Evolutionary conservation across 2,329 filamentous ascomycete genomes (phyloP).

Genomic region (Alternaria solani): DNA sequence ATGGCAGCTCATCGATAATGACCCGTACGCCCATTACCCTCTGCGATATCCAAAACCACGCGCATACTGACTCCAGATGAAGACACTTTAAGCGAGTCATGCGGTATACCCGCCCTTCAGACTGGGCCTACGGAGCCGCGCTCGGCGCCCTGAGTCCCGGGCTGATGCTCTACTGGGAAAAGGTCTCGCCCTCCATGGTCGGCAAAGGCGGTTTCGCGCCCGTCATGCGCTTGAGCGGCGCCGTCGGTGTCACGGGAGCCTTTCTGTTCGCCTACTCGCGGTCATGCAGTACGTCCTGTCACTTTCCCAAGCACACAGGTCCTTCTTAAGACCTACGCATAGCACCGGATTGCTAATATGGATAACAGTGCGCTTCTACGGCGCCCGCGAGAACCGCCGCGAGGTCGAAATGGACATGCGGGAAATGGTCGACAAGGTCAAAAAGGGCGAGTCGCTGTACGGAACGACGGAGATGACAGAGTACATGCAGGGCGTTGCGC

Average conservation of each 20-base stretch:
- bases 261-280: conserved; percentile 87
- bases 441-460: conserved; percentile 88
- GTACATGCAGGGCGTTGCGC: conserved; percentile 92
- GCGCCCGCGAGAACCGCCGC: conserved; percentile 88
- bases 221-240: conserved; percentile 79
- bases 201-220: conserved; percentile 83
- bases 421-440: conserved; percentile 97
- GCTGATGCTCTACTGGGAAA: conserved; percentile 81
- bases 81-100: conserved; percentile 93
- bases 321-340: neutral
- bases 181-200: conserved; percentile 82
- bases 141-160: conserved; percentile 77
- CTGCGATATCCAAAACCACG: conserved; percentile 10
- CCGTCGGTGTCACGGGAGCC: conserved; percentile 76
- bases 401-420: conserved; percentile 96
- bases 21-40: conserved; percentile 76
- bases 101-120: conserved; percentile 82
- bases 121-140: conserved; percentile 76
- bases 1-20: conserved; percentile 92
- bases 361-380: conserved; percentile 86
- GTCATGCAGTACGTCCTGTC: conserved; percentile 73
- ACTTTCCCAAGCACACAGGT: neutral
- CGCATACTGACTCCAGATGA: conserved; percentile 32
- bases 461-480: conserved; percentile 79
- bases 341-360: conserved; percentile 8